Evolutionary conservation across 495 filamentous ascomycete species (phyloP), one percentile per base, ranked within the genome.

Genomic region (Oidiodendron maius): DNA sequence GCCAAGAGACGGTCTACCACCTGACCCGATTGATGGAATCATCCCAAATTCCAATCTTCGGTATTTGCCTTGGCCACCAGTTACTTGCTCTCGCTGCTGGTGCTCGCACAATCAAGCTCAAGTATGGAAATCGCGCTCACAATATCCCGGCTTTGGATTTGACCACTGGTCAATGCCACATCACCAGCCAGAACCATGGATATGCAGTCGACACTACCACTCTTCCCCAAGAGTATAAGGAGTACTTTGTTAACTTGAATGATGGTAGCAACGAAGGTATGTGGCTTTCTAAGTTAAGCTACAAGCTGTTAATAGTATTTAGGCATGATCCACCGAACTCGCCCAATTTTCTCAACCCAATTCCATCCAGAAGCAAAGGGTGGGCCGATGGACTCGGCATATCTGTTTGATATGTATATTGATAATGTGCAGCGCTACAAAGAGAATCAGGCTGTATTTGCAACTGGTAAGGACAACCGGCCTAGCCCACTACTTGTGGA

Each of bases 281-380:
- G 61, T 56, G 13, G 45, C 30, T 21, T 43, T 15, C 34, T 10
- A 32, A 18, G 16, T 40, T 28, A 0, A 1, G 5, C 24, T 48
- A 28, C 26, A 24, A 17, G n/a, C 45, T 32, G 44, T 58, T 67
- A 55, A 69, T 44, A 42, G 25, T 44, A 25, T 50, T 80, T 44
- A 89, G 96, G 82, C 23, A 61, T 61, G 54, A 89, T 96, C 62
- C 93, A 97, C 77, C 86, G 84, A 64, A 86, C 87, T 38, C 87
- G 94, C 35, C 94, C 93, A 26, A 98, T 98, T 64, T 97, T 98
- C 78, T 88, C 85, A 52, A 95, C 91, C 47, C 93, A 97, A 67
- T 98, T 97, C 80, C 93, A 98, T 62, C 93, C 93, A 28, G 93
- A 97, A 68, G 94, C 93, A 44, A 93, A 94, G 70, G 93, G 93